Conservation (phyloP, 2,329 filamentous ascomycete genomes). For the Celoporthe dispersa region DNA sequence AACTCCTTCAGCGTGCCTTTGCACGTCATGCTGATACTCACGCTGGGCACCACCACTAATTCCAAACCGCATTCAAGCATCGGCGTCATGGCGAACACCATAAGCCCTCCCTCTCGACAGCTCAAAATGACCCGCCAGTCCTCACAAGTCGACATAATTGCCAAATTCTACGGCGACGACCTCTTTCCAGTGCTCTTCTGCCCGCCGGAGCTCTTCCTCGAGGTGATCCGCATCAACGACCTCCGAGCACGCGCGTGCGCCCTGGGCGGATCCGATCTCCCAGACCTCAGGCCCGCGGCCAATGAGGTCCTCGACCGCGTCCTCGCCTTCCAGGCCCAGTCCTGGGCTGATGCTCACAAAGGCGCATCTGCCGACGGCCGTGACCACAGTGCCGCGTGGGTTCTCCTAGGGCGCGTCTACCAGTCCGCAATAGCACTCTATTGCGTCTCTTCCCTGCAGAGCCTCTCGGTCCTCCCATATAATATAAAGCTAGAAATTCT, state of each 20-base stretch:
- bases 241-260: conserved; percentile 36
- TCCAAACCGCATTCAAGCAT: conserved; percentile 30
- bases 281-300: not conserved
- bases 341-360: conserved; percentile 38
- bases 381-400: conserved; percentile 31
- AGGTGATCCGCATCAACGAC: conserved; percentile 43
- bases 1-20: not conserved
- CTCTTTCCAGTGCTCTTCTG: conserved; percentile 37
- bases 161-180: conserved; percentile 31
- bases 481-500: not conserved
- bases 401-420: conserved; percentile 38
- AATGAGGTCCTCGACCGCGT: conserved; percentile 35
- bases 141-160: conserved; percentile 35
- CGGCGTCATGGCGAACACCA: conserved; percentile 42
- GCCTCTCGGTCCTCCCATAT: conserved; percentile 36
- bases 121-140: conserved; percentile 36
- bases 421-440: conserved; percentile 41
- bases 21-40: not conserved
- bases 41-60: conserved; percentile 24
- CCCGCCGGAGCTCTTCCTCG: conserved; percentile 39
- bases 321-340: conserved; percentile 36
- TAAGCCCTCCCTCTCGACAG: conserved; percentile 39
- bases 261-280: not conserved
- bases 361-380: conserved; percentile 30
- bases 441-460: conserved; percentile 43